A percentile compares a stretch with the other conserved stretches of the same genome.
Conservation (phyloP, 805 yeast genomes). For the Candida odintsovae region DNA sequence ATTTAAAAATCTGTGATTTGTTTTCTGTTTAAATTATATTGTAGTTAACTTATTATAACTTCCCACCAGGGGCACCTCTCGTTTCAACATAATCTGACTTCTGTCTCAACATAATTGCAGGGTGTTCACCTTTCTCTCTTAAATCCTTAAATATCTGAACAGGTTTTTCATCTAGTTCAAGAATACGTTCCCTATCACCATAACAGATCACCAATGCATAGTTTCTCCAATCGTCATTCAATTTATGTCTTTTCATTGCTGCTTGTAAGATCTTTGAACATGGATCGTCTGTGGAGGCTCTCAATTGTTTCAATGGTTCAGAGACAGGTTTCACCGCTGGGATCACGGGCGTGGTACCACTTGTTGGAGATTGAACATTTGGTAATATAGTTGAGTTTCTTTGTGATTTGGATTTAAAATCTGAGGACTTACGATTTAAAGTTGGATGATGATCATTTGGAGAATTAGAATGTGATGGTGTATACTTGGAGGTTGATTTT, state of each 20-base stretch:
- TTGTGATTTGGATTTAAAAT: slow-evolving; percentile 3
- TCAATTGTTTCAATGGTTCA: slow-evolving; percentile 76
- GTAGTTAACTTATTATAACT: slow-evolving; percentile 21
- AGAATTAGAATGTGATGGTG: neutral
- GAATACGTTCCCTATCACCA: slow-evolving; percentile 82
- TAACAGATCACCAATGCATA: slow-evolving; percentile 86
- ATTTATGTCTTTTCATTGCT: slow-evolving; percentile 80
- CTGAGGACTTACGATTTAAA: neutral
- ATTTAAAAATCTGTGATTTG: neutral
- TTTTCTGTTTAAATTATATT: neutral
- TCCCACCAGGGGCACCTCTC: slow-evolving; percentile 37
- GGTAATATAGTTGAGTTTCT: slow-evolving; percentile 11
- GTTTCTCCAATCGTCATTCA: slow-evolving; percentile 78
- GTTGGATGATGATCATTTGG: neutral
- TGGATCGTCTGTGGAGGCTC: slow-evolving; percentile 88
- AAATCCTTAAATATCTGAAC: slow-evolving; percentile 79
- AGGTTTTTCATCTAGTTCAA: slow-evolving; percentile 84
- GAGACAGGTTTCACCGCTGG: slow-evolving; percentile 19
- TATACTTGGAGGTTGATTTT: slow-evolving; percentile 8
- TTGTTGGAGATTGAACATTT: slow-evolving; percentile 15
- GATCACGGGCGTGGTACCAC: slow-evolving; percentile 6
- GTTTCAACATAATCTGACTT: slow-evolving; percentile 46
- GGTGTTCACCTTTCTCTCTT: slow-evolving; percentile 79
- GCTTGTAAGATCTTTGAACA: slow-evolving; percentile 83
- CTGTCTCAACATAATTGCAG: slow-evolving; percentile 88